Percentiles rank a stretch among this genome's conserved stretches.
These are phyloP conservation scores for Mrakiaceae sp. DNA, from an alignment of 1,284 basidiomycete species.

Conservation along the genomic window DNA sequence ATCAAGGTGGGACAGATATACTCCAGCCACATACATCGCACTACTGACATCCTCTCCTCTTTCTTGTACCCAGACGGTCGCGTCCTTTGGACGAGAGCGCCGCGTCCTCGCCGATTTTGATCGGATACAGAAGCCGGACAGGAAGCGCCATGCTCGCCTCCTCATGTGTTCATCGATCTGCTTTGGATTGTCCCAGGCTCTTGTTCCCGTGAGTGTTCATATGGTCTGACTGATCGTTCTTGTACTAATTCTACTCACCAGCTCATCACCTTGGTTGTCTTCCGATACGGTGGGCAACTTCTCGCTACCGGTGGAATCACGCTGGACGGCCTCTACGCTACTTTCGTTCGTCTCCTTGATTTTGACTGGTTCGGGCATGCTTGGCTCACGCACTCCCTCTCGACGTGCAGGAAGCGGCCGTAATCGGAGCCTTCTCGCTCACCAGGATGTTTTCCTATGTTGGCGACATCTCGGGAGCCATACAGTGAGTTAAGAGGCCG, in stretches of 20 bases:
- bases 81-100: constrained; percentile 34
- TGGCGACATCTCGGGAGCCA: constrained; percentile 27
- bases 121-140: constrained; percentile 19
- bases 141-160: constrained; percentile 18
- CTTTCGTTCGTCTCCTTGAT: not conserved
- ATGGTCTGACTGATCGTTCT: too few species aligned
- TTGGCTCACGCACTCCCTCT: not conserved
- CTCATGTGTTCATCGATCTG: constrained; percentile 29
- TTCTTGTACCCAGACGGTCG: constrained; percentile 25
- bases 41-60: not conserved
- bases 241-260: too few species aligned
- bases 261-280: constrained; percentile 28
- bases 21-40: too few species aligned
- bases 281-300: constrained; percentile 33
- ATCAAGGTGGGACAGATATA: constrained; percentile 21
- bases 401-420: constrained; percentile 30
- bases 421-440: constrained; percentile 32
- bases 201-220: constrained; percentile 23
- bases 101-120: constrained; percentile 28
- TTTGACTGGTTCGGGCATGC: constrained; percentile 20
- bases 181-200: constrained; percentile 31
- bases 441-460: constrained; percentile 27
- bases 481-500: not conserved
- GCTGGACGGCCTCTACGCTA: not conserved
- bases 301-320: constrained; percentile 18